Percentiles rank a stretch among this genome's conserved stretches.
Evolutionary conservation across 75 land plant genomes (phyloP).

Genomic region (Cupressus sempervirens): DNA sequence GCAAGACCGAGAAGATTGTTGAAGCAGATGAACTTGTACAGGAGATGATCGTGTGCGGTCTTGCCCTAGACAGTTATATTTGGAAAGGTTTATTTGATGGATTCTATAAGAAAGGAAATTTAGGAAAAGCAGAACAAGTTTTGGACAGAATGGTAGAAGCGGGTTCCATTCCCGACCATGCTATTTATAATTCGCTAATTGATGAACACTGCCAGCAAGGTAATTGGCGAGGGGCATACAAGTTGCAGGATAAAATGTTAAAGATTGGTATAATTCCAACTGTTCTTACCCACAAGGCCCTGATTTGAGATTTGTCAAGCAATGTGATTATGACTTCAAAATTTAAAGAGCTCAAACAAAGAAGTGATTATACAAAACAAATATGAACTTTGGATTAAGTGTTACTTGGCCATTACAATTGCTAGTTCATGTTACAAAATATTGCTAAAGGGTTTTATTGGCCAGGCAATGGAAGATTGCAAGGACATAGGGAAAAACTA

Average conservation of each 20-base stretch:
- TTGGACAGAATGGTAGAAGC: constrained; percentile 30
- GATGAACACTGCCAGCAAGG: constrained; percentile 28
- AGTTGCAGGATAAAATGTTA: constrained; percentile 47
- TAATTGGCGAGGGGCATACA: constrained; percentile 25
- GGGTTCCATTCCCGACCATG: constrained; percentile 27
- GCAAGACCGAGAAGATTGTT: constrained; percentile 30
- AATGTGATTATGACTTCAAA: background rate
- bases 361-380: background rate
- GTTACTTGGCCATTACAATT: background rate
- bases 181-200: constrained; percentile 36
- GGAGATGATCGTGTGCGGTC: constrained; percentile 40
- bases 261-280: constrained; percentile 51
- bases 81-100: constrained; percentile 40
- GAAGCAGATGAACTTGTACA: constrained; percentile 42
- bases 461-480: background rate
- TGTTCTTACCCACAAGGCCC: constrained; percentile 29
- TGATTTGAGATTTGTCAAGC: constrained; percentile 38
- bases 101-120: constrained; percentile 30
- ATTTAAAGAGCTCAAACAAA: background rate
- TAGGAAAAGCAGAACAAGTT: constrained; percentile 37
- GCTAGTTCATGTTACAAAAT: background rate
- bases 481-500: background rate
- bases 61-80: constrained; percentile 32
- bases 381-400: background rate
- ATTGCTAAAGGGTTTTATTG: background rate